These are phyloP conservation scores for Candida dubliniensis DNA, from an alignment of 1,139 yeast genomes.

Conservation along the genomic window DNA sequence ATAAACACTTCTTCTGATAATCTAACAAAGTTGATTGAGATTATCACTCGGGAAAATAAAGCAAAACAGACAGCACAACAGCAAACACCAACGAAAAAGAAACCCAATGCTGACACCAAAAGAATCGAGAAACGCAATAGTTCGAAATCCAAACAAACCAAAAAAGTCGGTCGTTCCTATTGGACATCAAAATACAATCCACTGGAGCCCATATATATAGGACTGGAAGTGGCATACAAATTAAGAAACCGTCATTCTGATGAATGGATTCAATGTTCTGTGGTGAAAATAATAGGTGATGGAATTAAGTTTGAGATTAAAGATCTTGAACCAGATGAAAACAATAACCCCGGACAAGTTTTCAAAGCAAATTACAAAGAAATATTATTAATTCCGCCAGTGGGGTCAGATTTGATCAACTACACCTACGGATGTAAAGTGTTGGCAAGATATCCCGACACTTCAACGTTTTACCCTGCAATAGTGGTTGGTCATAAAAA, in stretches of 20 bases:
- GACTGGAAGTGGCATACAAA: constrained; percentile 88
- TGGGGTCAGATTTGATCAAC: constrained; percentile 40
- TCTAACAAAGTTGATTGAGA: constrained; percentile 32
- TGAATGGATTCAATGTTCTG: constrained; percentile 98
- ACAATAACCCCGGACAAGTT: constrained; percentile 83
- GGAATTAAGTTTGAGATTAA: constrained; percentile 81
- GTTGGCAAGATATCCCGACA: constrained; percentile 93
- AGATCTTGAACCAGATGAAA: constrained; percentile 97
- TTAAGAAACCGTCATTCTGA: constrained; percentile 66
- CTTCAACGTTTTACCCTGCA: constrained; percentile 95
- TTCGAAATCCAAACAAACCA: constrained; percentile 13
- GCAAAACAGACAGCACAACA: constrained; percentile 10
- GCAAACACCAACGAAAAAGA: constrained; percentile 8
- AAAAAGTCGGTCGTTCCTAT: constrained; percentile 42
- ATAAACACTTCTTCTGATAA: constrained; percentile 43
- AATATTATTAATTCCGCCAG: constrained; percentile 69
- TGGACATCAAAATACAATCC: constrained; percentile 54
- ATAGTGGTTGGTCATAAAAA: constrained; percentile 78
- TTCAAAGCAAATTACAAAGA: constrained; percentile 84
- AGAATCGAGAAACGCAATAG: constrained; percentile 1
- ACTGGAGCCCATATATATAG: constrained; percentile 59
- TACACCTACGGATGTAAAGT: constrained; percentile 81
- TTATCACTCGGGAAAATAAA: constrained; percentile 9
- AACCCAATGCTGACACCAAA: constrained; percentile 4
- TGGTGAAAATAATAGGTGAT: constrained; percentile 72